phyloP scores from a whole-genome alignment of 106 monocot species.

The Allium fistulosum region DNA sequence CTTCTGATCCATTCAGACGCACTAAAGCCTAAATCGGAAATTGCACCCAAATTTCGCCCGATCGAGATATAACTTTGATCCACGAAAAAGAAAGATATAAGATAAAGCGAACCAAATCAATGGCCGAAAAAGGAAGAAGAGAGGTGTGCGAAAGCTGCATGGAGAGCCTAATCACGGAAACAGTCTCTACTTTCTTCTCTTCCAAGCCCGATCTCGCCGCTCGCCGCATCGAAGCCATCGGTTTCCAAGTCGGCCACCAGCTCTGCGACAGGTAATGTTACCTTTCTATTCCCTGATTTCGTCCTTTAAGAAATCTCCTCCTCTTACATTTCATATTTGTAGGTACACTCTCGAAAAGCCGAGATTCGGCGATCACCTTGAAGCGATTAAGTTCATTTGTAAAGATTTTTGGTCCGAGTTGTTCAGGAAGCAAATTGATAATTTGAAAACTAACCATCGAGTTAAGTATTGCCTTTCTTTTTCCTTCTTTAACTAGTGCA shows the following conservation, averaged over 20 bases:
- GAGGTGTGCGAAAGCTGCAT: conserved; percentile 95
- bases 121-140: not conserved
- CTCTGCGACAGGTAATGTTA: conserved; percentile 67
- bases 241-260: conserved; percentile 94
- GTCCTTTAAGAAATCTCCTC: too few species aligned
- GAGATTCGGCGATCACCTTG: conserved; percentile 83
- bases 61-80: too few species aligned
- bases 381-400: conserved; percentile 96
- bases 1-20: too few species aligned
- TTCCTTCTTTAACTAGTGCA: too few species aligned
- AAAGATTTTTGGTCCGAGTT: conserved; percentile 96
- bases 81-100: too few species aligned
- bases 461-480: conserved; percentile 14
- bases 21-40: too few species aligned
- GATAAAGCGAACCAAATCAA: not conserved
- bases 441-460: conserved; percentile 92
- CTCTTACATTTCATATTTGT: not conserved
- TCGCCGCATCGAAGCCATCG: conserved; percentile 97
- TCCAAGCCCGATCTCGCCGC: conserved; percentile 84
- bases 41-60: too few species aligned
- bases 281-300: not conserved
- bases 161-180: conserved; percentile 72
- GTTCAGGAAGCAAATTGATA: conserved; percentile 98
- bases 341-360: conserved; percentile 97
- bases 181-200: conserved; percentile 63